Conservation (phyloP, 78 protist species). For the Dictyostelium discoideum region DNA sequence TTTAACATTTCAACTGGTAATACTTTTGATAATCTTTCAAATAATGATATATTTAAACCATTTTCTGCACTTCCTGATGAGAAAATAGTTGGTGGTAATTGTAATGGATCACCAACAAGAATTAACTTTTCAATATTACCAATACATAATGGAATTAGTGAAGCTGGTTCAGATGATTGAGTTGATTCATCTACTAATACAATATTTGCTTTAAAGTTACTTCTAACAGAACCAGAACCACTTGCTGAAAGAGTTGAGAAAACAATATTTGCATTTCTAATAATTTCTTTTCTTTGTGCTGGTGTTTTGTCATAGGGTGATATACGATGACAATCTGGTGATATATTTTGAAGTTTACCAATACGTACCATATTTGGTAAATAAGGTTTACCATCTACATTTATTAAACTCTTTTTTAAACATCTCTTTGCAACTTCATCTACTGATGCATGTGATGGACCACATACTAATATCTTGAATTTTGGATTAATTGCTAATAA, state of each 20-base stretch:
- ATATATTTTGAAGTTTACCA: conserved; percentile 47
- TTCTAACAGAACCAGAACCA: neutral
- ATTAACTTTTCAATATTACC: neutral
- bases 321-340: conserved; percentile 18
- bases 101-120: conserved; percentile 31
- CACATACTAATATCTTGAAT: conserved; percentile 81
- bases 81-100: conserved; percentile 29
- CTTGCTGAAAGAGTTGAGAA: conserved; percentile 76
- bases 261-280: conserved; percentile 22
- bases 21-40: conserved; percentile 18
- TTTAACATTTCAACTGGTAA: conserved; percentile 37
- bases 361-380: conserved; percentile 46
- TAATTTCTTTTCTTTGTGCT: neutral
- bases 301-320: neutral
- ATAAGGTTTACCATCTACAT: conserved; percentile 2
- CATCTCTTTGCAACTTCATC: conserved; percentile 89
- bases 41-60: neutral
- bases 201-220: neutral
- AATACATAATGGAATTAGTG: conserved; percentile 71
- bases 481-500: neutral
- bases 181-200: conserved; percentile 92
- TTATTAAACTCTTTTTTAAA: neutral
- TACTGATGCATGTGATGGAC: conserved; percentile 91
- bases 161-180: conserved; percentile 84
- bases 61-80: neutral